Base-by-base conservation (phyloP, 2,329 filamentous ascomycete genomes). In the Neurospora sp. region DNA sequence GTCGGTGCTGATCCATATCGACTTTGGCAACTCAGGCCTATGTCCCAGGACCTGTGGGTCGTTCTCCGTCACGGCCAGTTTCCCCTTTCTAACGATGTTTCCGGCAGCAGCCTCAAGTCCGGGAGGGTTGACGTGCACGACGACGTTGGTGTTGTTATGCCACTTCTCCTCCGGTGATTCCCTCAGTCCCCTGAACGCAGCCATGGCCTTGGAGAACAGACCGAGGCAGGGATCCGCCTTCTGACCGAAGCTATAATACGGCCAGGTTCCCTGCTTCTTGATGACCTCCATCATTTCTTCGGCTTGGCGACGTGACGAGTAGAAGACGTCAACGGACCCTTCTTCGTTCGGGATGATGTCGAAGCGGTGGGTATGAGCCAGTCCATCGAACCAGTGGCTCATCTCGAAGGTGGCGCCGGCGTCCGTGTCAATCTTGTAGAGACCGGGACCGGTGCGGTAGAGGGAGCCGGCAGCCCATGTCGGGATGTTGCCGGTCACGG, bases 311-410 rank as follows among this genome's bases (percentile, higher is more conserved):
- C 90, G 85, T 1, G 92, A 96, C 6, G 89, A 90, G 77, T 95
- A 95, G 33, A 85, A 81, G 2, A 94, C 89, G 38, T 72, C 69
- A 8, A 69, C 46, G 5, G 75, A 68, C 17, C 75, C 76, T 19
- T 79, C 70, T 0, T 76, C 74, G 3, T 79, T 75, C 1, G 65
- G 83, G 4, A 87, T 74, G 28, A 95, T 90, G 70, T 92, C 85
- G 77, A 95, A 96, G 36, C 87, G 87, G 79, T 95, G 91, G 1
- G 88, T 84, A 69, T 91, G 87, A 8, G 88, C 86, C 71, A 93
- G 88, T 6, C 91, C 91, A 77, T 96, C 92, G 74, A 96, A 96
- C 92, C 92, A 96, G 78, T 96, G 92, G 1, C 84, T 86, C 12
- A 89, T 83, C 39, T 83, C 82, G 75, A 89, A 89, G 0, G 83